A percentile compares a stretch with the other conserved stretches of the same genome.
These are phyloP conservation scores for Solanum pennellii DNA, from an alignment of 257 asterid species.

Conservation along the genomic window DNA sequence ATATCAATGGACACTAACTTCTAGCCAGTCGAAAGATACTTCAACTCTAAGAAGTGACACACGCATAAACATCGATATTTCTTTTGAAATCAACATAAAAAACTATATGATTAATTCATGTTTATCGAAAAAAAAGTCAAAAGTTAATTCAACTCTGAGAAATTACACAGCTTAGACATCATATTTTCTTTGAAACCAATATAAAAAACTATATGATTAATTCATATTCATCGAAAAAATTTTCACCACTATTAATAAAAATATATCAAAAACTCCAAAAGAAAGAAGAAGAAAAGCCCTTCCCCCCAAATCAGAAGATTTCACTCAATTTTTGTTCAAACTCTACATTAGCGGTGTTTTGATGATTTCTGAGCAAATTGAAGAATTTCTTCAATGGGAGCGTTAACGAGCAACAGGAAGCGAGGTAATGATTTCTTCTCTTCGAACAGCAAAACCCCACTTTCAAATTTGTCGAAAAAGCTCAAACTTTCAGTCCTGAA, in stretches of 20 bases:
- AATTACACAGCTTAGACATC: no score
- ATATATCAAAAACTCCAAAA: background rate
- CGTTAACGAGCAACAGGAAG: slow-evolving; percentile 39
- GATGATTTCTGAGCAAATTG: background rate
- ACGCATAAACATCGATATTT: background rate
- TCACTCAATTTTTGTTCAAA: background rate
- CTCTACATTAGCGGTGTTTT: background rate
- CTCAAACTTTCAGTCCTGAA: slow-evolving; percentile 11
- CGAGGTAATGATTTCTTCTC: slow-evolving; percentile 28
- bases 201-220: no score
- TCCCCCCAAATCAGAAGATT: background rate
- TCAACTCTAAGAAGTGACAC: background rate
- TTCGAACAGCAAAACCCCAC: slow-evolving; percentile 11
- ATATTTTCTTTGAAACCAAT: no score
- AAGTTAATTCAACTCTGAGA: no score
- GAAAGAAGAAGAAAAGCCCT: background rate
- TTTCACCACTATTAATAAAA: no score
- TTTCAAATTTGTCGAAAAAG: slow-evolving; percentile 26
- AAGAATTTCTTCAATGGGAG: slow-evolving; percentile 38
- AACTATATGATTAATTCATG: no score
- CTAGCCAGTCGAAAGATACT: background rate
- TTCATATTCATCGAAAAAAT: no score
- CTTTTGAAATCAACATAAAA: background rate
- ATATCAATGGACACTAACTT: background rate
- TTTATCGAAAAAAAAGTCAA: no score